Evolutionary conservation across 441 rosid species (phyloP).

Genomic region (Jatropha podagrica): DNA sequence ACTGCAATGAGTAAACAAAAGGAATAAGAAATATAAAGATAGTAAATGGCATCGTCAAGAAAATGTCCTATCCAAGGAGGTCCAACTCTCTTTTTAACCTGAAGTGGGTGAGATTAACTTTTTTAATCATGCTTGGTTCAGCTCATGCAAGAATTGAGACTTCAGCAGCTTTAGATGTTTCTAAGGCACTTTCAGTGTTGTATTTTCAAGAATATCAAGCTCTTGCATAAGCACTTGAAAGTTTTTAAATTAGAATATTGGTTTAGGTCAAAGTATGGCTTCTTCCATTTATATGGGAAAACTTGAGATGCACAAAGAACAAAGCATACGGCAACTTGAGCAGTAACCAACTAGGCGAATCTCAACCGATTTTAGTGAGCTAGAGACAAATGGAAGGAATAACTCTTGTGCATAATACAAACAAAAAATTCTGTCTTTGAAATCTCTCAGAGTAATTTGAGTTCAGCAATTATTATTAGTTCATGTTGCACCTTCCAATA

Average conservation of each 20-base stretch:
- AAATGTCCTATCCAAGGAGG: neutral
- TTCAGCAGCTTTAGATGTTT: neutral
- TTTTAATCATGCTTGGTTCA: neutral
- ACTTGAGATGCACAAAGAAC: neutral
- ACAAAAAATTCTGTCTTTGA: neutral
- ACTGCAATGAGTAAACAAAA: neutral
- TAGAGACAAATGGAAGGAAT: neutral
- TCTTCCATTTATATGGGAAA: neutral
- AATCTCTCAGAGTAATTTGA: neutral
- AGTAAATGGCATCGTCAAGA: neutral
- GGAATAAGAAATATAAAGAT: neutral
- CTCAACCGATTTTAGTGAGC: neutral
- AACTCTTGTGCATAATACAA: neutral
- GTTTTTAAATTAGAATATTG: neutral
- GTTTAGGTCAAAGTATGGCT: neutral
- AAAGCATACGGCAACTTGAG: neutral
- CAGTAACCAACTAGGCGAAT: neutral
- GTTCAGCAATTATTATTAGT: neutral
- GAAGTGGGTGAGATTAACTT: neutral
- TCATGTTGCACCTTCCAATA: neutral
- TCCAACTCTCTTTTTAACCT: neutral
- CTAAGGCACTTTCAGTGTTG: neutral
- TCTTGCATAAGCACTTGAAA: neutral
- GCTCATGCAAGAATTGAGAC: neutral
- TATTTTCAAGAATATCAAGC: neutral